Evolutionary conservation across 768 basidiomycete genomes (phyloP).

Genomic region (Inosperma sp.): DNA sequence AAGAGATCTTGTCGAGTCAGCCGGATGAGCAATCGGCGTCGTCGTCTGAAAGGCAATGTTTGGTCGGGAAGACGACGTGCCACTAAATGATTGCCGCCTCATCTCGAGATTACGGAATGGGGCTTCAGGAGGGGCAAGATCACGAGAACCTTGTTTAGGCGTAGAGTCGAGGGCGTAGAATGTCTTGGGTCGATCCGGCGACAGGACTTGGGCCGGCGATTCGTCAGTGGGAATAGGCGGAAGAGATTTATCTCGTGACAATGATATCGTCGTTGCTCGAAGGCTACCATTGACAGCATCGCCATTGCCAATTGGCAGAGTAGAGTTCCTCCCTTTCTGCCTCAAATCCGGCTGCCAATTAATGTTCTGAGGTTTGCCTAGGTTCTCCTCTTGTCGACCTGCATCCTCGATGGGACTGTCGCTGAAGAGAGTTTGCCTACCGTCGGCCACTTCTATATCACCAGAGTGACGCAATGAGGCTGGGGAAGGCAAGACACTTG

Average conservation of each 20-base stretch:
- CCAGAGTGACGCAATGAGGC: slow-evolving; percentile 64
- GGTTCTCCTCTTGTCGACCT: slow-evolving; percentile 29
- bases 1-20: slow-evolving; percentile 35
- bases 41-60: slow-evolving; percentile 48
- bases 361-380: slow-evolving; percentile 28
- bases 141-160: slow-evolving; percentile 41
- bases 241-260: slow-evolving; percentile 65
- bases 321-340: slow-evolving; percentile 26
- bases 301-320: slow-evolving; percentile 13
- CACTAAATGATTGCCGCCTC: slow-evolving; percentile 75
- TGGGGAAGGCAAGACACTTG: slow-evolving; percentile 71
- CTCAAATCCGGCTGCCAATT: slow-evolving; percentile 48
- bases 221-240: slow-evolving; percentile 72
- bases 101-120: slow-evolving; percentile 54
- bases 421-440: slow-evolving; percentile 28
- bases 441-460: slow-evolving; percentile 49
- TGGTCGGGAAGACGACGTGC: slow-evolving; percentile 55
- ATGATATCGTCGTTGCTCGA: slow-evolving; percentile 17
- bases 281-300: too few species aligned
- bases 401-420: slow-evolving; percentile 39
- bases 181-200: slow-evolving; percentile 60
- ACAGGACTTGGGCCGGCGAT: slow-evolving; percentile 34
- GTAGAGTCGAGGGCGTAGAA: slow-evolving; percentile 59
- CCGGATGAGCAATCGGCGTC: slow-evolving; percentile 34
- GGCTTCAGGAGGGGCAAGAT: slow-evolving; percentile 58